These are phyloP conservation scores for Tetrahymena malaccensis DNA, from an alignment of 73 alveolate species.

Conservation along the genomic window DNA sequence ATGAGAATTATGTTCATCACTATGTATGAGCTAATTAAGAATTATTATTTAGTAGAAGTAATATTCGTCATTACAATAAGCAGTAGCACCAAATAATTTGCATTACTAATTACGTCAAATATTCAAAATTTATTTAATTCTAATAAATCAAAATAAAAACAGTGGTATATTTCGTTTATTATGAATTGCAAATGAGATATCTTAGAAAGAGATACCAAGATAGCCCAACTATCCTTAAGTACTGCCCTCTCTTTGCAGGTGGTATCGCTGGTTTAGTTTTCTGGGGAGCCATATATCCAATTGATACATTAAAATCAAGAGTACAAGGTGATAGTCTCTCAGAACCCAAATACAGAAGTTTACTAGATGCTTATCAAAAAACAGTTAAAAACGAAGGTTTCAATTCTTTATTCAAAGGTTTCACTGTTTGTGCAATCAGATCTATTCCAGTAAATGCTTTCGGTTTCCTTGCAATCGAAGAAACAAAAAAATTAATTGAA, in stretches of 20 bases:
- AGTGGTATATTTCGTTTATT: neutral
- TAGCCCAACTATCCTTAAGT: neutral
- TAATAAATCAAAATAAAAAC: neutral
- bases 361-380: conserved; percentile 28
- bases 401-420: conserved; percentile 46
- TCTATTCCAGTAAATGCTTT: conserved; percentile 39
- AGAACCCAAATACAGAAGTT: conserved; percentile 23
- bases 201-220: neutral
- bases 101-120: neutral
- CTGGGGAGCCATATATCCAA: neutral
- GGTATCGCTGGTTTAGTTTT: neutral
- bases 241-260: neutral
- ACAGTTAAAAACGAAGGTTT: conserved; percentile 38
- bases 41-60: neutral
- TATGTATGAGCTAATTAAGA: neutral
- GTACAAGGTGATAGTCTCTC: conserved; percentile 32
- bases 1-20: neutral
- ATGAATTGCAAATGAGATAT: neutral
- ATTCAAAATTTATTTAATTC: neutral
- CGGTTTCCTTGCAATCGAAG: conserved; percentile 42
- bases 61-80: neutral
- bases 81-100: neutral
- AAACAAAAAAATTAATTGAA: neutral
- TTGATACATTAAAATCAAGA: conserved; percentile 25
- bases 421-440: conserved; percentile 49